Percentiles rank a stretch among this genome's conserved stretches.
phyloP scores from a whole-genome alignment of 2,329 filamentous ascomycete genomes.

The Aspergillus jensenii region DNA sequence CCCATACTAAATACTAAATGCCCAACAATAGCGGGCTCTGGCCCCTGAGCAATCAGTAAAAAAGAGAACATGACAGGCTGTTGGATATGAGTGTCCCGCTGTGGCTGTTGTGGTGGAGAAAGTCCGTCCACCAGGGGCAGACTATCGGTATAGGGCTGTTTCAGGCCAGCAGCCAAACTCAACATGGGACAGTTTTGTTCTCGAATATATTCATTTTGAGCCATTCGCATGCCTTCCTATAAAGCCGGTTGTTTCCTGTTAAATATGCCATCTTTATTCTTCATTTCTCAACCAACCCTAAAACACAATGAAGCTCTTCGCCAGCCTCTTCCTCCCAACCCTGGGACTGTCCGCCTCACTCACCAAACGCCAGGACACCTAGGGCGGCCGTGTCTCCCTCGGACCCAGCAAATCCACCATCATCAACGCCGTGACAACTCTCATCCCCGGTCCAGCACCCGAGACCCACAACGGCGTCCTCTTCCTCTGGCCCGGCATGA shows the following conservation, averaged over 20 bases:
- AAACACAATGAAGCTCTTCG: background rate
- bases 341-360: background rate
- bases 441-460: slow-evolving; percentile 43
- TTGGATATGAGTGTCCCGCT: background rate
- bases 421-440: slow-evolving; percentile 40
- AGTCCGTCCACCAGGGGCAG: background rate
- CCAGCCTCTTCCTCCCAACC: background rate
- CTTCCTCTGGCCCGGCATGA: slow-evolving; percentile 49
- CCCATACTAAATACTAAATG: no score
- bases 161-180: background rate
- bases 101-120: background rate
- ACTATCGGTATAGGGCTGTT: background rate
- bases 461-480: slow-evolving; percentile 39
- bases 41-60: no score
- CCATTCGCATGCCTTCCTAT: background rate
- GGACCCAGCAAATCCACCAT: slow-evolving; percentile 41
- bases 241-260: background rate
- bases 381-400: slow-evolving; percentile 41
- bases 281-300: background rate
- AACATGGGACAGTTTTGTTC: background rate
- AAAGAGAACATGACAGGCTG: no score
- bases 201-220: background rate
- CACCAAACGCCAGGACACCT: slow-evolving; percentile 29
- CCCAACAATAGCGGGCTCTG: no score
- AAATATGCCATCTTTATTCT: background rate